Base-by-base conservation (phyloP, 2,329 filamentous ascomycete genomes). In the Pyrenophora tritici-repentis region DNA sequence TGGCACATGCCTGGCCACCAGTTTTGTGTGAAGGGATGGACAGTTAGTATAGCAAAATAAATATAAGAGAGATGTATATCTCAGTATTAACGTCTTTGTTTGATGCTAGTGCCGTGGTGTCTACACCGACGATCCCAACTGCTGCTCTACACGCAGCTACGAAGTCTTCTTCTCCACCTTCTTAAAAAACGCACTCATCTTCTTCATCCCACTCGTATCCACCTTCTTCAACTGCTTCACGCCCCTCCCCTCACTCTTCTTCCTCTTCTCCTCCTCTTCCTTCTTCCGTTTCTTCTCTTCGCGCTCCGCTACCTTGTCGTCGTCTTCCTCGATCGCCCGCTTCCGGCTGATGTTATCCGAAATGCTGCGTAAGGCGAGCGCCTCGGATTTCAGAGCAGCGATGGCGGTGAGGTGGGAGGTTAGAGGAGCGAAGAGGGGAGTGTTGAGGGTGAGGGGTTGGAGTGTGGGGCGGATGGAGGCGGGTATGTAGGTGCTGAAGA, bases 171-270 rank as follows among this genome's bases (percentile, higher is more conserved):
- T 74, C 7, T 64, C 56, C 45, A 76, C 77, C 76, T 93, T 95
- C 53, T 85, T 85, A 73, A 99, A 99, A 76, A 99, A 99, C 55
- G 87, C 84, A 70, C 90, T 96, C 83, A 99, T 83, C 79, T 97
- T 99, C 82, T 89, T 94, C 94, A 99, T 99, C 1, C 94, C 94
- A 17, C 77, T 84, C 0, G 88, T 92, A 75, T 97, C 89, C 40
- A 92, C 93, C 77, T 97, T 99, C 72, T 89, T 89, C 66, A 99
- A 72, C 40, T 92, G 83, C 69, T 86, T 87, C 1, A 97, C 85
- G 0, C 85, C 92, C 22, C 86, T 81, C 56, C 89, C 94, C 75
- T 90, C 83, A 2, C 83, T 84, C 76, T 95, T 92, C 75, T 87
- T 92, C 72, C 85, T 87, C 76, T 87, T 89, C 52, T 96, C 92